Percentiles rank a stretch among this genome's conserved stretches.
phyloP scores from a whole-genome alignment of 1,284 basidiomycete genomes.

The Ganoderma multipileum region DNA sequence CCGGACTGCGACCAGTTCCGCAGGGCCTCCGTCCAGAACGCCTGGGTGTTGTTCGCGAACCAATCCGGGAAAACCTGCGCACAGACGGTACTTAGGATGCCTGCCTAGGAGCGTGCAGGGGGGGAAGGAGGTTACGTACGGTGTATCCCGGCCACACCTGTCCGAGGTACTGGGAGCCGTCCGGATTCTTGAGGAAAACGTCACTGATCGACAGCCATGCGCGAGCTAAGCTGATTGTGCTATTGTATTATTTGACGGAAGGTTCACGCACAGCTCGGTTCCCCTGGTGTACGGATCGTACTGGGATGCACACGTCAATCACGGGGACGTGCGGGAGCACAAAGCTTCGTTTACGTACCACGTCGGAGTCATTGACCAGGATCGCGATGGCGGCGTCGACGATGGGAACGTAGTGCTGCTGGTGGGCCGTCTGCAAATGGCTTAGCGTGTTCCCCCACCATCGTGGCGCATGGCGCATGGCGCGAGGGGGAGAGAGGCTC shows the following conservation, averaged over 20 bases:
- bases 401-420: slow-evolving; percentile 48
- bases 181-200: slow-evolving; percentile 71
- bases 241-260: background rate
- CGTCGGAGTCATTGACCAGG: slow-evolving; percentile 45
- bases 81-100: background rate
- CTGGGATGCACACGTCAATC: slow-evolving; percentile 38
- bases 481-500: slow-evolving; percentile 31
- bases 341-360: slow-evolving; percentile 40
- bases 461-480: no score
- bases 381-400: slow-evolving; percentile 45
- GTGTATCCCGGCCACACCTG: slow-evolving; percentile 68
- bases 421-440: slow-evolving; percentile 37
- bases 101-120: background rate
- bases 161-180: slow-evolving; percentile 71
- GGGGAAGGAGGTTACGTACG: slow-evolving; percentile 36
- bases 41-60: slow-evolving; percentile 64
- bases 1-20: slow-evolving; percentile 63
- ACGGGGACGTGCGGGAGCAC: slow-evolving; percentile 13
- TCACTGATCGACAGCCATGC: slow-evolving; percentile 44
- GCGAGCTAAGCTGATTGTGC: background rate
- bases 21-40: slow-evolving; percentile 39
- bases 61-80: slow-evolving; percentile 67
- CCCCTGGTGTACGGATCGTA: slow-evolving; percentile 56
- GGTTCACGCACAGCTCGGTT: slow-evolving; percentile 43
- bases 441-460: background rate